Evolutionary conservation across 2,329 filamentous ascomycete genomes (phyloP).

Genomic region (Conoideocrella luteorostrata): DNA sequence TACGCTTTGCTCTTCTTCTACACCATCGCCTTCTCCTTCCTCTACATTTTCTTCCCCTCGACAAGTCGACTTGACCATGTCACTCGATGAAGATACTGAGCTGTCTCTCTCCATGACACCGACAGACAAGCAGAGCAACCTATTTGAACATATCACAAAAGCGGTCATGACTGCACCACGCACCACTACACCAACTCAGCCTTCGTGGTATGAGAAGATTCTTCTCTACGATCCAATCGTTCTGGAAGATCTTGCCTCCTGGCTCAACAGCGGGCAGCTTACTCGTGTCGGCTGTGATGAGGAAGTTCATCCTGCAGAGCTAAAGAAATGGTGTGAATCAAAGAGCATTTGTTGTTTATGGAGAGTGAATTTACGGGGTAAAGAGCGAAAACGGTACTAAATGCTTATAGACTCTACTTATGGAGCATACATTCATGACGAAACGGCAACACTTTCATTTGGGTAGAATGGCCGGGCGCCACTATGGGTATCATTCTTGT

Average conservation of each 20-base stretch:
- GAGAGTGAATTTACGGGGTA: conserved; percentile 49
- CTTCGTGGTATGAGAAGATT: conserved; percentile 88
- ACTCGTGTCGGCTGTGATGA: conserved; percentile 56
- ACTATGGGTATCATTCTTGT: no score
- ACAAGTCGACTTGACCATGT: conserved; percentile 35
- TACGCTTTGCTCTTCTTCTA: conserved; percentile 23
- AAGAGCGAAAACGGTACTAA: conserved; percentile 39
- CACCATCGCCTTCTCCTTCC: conserved; percentile 30
- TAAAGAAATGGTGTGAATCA: conserved; percentile 86
- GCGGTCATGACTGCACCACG: conserved; percentile 47
- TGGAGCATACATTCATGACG: not conserved
- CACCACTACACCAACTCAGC: conserved; percentile 41
- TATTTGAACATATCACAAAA: conserved; percentile 48
- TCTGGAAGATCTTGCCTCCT: conserved; percentile 75
- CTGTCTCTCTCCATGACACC: conserved; percentile 32
- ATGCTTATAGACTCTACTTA: not conserved
- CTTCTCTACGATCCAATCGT: conserved; percentile 88
- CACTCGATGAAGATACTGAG: conserved; percentile 39
- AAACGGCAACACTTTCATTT: not conserved
- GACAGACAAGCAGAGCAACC: conserved; percentile 33
- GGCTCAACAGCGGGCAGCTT: conserved; percentile 71
- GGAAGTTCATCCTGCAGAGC: conserved; percentile 56
- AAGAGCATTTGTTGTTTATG: conserved; percentile 80
- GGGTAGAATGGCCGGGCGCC: not conserved
- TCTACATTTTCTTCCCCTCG: conserved; percentile 38